These are phyloP conservation scores for Cerrena zonata DNA, from an alignment of 1,284 basidiomycete species.

Conservation along the genomic window DNA sequence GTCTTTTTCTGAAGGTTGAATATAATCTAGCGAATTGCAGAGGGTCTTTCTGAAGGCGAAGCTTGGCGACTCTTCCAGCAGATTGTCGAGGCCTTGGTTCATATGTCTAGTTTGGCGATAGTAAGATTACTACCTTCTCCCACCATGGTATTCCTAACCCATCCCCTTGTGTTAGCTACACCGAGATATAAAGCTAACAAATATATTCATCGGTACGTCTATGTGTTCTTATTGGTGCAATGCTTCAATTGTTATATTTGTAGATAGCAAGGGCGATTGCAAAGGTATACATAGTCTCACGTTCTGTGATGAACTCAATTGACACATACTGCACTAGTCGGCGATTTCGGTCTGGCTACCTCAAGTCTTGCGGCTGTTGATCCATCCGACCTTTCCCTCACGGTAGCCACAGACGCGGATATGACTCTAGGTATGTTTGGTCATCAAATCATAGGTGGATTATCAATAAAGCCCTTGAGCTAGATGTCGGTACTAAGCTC, in stretches of 20 bases:
- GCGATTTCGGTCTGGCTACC: conserved; percentile 90
- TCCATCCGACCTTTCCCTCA: conserved; percentile 54
- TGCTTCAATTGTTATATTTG: neutral
- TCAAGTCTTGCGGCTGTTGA: conserved; percentile 75
- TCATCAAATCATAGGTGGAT: conserved; percentile 4
- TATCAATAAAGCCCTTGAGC: too few relatives aligned
- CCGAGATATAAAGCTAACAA: conserved; percentile 87
- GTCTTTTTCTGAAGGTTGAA: neutral
- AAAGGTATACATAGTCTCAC: conserved; percentile 49
- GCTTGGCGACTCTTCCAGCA: conserved; percentile 89
- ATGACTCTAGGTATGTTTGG: conserved; percentile 63
- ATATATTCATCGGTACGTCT: conserved; percentile 77
- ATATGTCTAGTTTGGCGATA: conserved; percentile 85
- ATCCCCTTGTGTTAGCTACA: conserved; percentile 53
- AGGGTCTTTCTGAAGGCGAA: conserved; percentile 77
- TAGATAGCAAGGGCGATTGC: conserved; percentile 83
- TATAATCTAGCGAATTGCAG: conserved; percentile 59
- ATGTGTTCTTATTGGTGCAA: neutral
- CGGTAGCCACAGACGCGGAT: conserved; percentile 48
- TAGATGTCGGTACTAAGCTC: conserved; percentile 85
- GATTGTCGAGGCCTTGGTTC: conserved; percentile 86
- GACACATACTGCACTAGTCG: conserved; percentile 41
- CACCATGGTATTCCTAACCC: neutral
- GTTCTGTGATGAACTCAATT: neutral
- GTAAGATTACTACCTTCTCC: conserved; percentile 33